Evolutionary conservation across 2,329 filamentous ascomycete species (phyloP), one percentile per base, ranked within the genome.

Genomic region (Hymenoscyphus salicellus): DNA sequence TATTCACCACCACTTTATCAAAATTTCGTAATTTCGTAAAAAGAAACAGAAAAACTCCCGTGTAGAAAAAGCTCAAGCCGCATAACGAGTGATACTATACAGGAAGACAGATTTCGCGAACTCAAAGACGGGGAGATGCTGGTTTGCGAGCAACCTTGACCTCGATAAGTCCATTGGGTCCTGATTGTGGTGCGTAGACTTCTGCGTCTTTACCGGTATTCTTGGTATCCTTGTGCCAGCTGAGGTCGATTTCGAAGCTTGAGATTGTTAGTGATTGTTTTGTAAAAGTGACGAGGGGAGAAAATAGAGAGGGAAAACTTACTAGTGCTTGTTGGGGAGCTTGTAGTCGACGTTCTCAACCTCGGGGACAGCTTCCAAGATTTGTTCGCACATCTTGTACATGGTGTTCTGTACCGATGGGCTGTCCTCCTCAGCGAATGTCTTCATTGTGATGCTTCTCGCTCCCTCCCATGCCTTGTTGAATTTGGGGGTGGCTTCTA

Each of bases 291-390:
- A 28, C 2, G 28, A 26, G 30, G 20, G 33, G 43, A 10, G 38
- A n/a, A 38, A 23, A 11, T 52, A 52, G 30, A n/a, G 20, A 3
- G 38, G 41, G 62, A 28, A 7, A 64, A 82, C 89, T 80, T 81
- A 92, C 88, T 97, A 98, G 80, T 99, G 95, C 82, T 97, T 98
- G 83, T 99, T 99, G 11, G 95, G 95, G 74, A 99, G 83, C 8
- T 89, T 83, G 77, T 97, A 98, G 72, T 89, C 86, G 52, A 95
- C 91, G 26, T 84, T 82, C 55, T 89, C 85, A 26, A 93, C 85
- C 68, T 88, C 82, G 16, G 92, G 89, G 28, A 88, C 90, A 26
- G 83, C 86, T 8, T 85, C 89, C 61, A 99, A 82, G 71, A 99
- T 97, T 77, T 89, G 82, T 77, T 94, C 90, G 72, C 86, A 88